Evolutionary conservation across 352 stramenopile genomes (phyloP), one percentile per base, ranked within the genome.

Genomic region (Peronospora tabacina): DNA sequence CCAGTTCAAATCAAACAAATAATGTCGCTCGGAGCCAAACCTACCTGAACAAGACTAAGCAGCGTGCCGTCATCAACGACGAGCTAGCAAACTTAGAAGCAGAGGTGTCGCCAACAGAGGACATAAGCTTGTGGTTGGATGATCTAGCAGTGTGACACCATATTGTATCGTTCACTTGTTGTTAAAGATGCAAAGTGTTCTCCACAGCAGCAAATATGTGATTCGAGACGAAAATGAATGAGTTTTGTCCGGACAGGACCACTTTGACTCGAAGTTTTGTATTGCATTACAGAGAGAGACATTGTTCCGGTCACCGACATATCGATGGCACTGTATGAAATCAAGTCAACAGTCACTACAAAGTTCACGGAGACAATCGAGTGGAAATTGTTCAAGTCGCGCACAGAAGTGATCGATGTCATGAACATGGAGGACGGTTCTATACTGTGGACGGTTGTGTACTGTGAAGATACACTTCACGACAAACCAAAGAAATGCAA

Each of bases 401-500:
- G 7, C 47, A 61, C 22, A 22, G 28, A 46, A 48, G 50, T 20
- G 50, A 54, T 13, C 60, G 77, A 9, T 85, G 74, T 55, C 75
- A 62, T 42, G 44, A 63, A 34, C 74, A 88, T 48, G 73, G 63
- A 13, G 75, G 70, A 10, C 64, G 66, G 12, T 32, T 61, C 26
- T 86, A 74, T 51, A 54, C 58, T 24, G 67, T n/a, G 75, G 70
- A 10, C 64, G 66, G 12, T 32, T 61, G 30, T 86, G 77, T 51
- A 54, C 58, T 24, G 67, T 79, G 5, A 60, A 72, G 0, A 70
- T 66, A 4, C 86, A 72, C 45, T 53, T 72, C 70, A 37, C 68
- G 81, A 39, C 71, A 82, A 50, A 72, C 63, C 17, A 83, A 75
- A 73, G 66, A 6, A 77, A 22, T 88, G 77, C 55, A 73, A 68